These are phyloP conservation scores for Ceratocystis ficicola DNA, from an alignment of 2,329 filamentous ascomycete genomes.

Conservation along the genomic window DNA sequence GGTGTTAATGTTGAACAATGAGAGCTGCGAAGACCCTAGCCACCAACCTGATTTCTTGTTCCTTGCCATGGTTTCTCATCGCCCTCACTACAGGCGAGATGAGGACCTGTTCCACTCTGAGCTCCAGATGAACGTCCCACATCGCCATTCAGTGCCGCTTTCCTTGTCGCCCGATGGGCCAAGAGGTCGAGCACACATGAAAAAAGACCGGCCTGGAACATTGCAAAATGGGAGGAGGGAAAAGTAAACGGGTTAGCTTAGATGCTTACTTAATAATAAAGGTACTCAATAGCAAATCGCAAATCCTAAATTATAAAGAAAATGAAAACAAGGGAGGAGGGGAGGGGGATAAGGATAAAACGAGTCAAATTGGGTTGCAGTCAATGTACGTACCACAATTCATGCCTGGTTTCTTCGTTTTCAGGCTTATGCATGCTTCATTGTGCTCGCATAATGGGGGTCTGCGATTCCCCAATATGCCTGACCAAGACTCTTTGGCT, in stretches of 20 bases:
- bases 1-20: too few species aligned
- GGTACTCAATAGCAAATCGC: too few species aligned
- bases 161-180: constrained; percentile 80
- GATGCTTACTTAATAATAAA: too few species aligned
- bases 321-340: neutral
- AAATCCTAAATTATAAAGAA: too few species aligned
- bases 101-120: constrained; percentile 40
- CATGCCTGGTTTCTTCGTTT: constrained; percentile 78
- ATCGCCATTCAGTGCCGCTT: constrained; percentile 73
- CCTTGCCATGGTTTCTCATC: too few species aligned
- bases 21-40: too few species aligned
- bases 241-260: neutral
- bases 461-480: constrained; percentile 62
- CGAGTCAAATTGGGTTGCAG: neutral
- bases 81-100: too few species aligned
- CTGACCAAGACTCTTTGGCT: constrained; percentile 73
- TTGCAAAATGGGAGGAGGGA: neutral
- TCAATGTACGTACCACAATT: constrained; percentile 51
- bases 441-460: constrained; percentile 75
- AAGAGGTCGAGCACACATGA: constrained; percentile 56
- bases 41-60: too few species aligned
- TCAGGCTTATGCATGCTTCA: constrained; percentile 71
- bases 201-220: constrained; percentile 47
- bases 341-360: neutral
- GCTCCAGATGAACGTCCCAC: constrained; percentile 67